Evolutionary conservation across 1,284 basidiomycete genomes (phyloP).

Genomic region (Ceratobasidium papillatum): DNA sequence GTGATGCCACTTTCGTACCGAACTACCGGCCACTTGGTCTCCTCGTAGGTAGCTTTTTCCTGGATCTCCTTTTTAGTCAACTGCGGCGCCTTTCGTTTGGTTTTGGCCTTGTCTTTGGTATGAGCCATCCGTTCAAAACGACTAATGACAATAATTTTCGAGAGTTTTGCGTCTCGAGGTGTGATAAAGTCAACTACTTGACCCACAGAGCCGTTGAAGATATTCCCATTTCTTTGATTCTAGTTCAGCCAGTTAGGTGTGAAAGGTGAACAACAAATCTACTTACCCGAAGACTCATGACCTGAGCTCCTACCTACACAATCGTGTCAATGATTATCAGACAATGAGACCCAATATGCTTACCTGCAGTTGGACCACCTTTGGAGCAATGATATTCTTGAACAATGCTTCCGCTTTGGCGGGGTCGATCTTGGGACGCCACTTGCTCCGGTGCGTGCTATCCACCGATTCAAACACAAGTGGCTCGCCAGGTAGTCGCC

Average conservation of each 20-base stretch:
- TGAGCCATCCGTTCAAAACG: not conserved
- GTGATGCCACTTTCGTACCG: conserved; percentile 34
- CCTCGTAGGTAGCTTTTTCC: not conserved
- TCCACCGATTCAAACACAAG: not conserved
- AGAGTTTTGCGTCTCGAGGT: not conserved
- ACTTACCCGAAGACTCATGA: conserved; percentile 43
- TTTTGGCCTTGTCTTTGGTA: not conserved
- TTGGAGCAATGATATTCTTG: conserved; percentile 48
- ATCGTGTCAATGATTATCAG: not conserved
- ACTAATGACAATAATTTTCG: not conserved
- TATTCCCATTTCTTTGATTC: conserved; percentile 2
- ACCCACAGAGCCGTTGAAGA: conserved; percentile 42
- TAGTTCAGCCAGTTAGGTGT: not conserved
- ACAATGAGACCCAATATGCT: not conserved
- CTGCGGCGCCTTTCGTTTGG: not conserved
- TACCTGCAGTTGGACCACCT: not conserved
- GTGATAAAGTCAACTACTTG: conserved; percentile 39
- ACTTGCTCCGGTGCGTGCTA: conserved; percentile 49
- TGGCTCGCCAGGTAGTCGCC: conserved; percentile 8
- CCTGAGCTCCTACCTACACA: conserved; percentile 42
- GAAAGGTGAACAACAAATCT: not conserved
- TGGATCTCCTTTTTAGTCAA: not conserved
- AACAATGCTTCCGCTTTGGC: conserved; percentile 48
- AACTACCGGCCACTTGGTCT: conserved; percentile 41
- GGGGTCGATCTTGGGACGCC: conserved; percentile 38